Base-by-base conservation (phyloP, 2,329 filamentous ascomycete species). In the Diaporthe longicolla region DNA sequence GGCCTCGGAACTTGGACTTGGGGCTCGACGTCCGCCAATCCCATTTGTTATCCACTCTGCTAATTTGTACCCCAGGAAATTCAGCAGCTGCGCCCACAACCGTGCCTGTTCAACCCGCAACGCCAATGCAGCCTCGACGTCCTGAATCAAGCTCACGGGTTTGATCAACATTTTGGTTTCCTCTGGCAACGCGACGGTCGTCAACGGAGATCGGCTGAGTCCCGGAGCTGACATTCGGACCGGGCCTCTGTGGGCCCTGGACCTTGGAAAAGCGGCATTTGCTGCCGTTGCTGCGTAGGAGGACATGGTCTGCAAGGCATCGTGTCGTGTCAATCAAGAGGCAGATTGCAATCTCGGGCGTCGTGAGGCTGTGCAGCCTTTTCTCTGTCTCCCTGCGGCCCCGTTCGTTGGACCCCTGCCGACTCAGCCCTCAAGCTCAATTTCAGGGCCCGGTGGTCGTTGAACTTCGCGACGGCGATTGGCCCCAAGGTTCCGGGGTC, bases 271-370 rank as follows among this genome's bases (percentile, higher is more conserved):
- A n/a, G 54, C 29, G n/a, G 24, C 70, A 59, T 19, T 32, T 43
- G 55, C 50, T 32, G 37, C 35, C 32, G 45, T 50, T 26, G 45
- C 48, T 26, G 9, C 5, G n/a, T 40, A 21, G 13, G 15, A 6
- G 70, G 45, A 15, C 57, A 7, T 43, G 69, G 59, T 54, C 35
- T 37, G 43, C 54, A n/a, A 52, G 24, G 32, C 45, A 54, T 24
- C 48, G 48, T 55, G 50, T 48, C 58, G 57, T 37, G 43, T 55
- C 70, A 37, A 55, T 55, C 48, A 43, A 45, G 26, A 50, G 43
- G 48, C 35, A 72, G 73, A 72, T 72, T 74, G 73, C 55, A 74
- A 74, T 74, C 63, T 74, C 73, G 73, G 73, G 48, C 45, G 3
- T 50, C 50, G 21, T 71, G 70, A 71, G 70, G 70, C 70, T 71